Evolutionary conservation across 306 rosid species (phyloP), one percentile per base, ranked within the genome.

Genomic region (Malus fusca): DNA sequence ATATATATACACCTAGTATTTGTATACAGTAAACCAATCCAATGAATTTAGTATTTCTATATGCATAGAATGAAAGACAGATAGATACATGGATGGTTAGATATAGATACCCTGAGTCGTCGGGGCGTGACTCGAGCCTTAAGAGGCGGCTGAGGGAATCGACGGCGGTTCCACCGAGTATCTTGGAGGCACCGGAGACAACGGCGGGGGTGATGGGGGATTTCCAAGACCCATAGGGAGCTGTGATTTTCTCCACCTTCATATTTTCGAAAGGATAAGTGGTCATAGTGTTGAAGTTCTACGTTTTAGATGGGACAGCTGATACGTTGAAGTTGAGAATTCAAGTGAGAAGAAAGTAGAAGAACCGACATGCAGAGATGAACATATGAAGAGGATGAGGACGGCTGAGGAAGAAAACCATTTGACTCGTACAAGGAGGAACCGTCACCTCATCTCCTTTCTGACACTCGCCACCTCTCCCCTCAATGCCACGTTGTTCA

Each of bases 71-170:
- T 11, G 14, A 62, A 71, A 64, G 19, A 37, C 2, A 46, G 12
- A 62, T 11, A 23, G 53, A 11, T 8, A 1, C 48, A 3, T 42
- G 8, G 22, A 11, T 7, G 25, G 25, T 42, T n/a, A 25, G 21
- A 37, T 4, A 51, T 53, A 23, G 76, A 18, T 71, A 95, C 98
- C 97, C 98, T 3, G 91, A 82, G 64, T 90, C 97, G 0, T 81
- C 37, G 9, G 99, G 99, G 28, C 98, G 98, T 0, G 96, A 88
- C 82, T 92, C 97, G 3, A 90, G 89, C 98, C 97, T 92, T 68
- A 92, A 55, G 65, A 95, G 97, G 70, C 87, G 90, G 59, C 96
- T 97, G 22, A 28, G 77, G 12, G 75, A 69, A 12, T 90, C 93
- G 10, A 92, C 79, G 75, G 97, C 90, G 37, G 92, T 85, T 21